phyloP scores from a whole-genome alignment of 148 eudicot species.

The Selenicereus undatus region DNA sequence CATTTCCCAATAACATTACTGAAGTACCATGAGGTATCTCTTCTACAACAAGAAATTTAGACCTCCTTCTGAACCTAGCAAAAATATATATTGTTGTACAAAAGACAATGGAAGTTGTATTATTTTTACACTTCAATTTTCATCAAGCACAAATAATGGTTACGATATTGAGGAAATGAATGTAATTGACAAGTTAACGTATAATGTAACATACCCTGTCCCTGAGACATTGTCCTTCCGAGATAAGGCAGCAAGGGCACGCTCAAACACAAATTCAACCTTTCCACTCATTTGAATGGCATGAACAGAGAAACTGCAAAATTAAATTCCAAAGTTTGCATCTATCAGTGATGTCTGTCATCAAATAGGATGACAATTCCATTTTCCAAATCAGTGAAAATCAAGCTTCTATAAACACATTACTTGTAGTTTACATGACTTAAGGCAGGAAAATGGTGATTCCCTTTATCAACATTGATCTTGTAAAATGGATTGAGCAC shows the following conservation, averaged over 20 bases:
- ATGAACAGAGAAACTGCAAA: conserved; percentile 87
- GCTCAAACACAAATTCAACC: conserved; percentile 81
- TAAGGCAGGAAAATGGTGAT: conserved; percentile 63
- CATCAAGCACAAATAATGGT: not conserved
- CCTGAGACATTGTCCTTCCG: conserved; percentile 66
- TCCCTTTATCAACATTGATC: conserved; percentile 57
- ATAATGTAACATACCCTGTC: conserved; percentile 36
- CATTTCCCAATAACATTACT: too few species aligned
- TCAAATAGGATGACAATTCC: not conserved
- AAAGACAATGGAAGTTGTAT: not conserved
- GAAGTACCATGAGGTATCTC: not conserved
- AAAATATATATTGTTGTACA: not conserved
- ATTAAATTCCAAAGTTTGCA: conserved; percentile 13
- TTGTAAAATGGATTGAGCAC: conserved; percentile 76
- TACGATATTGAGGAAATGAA: not conserved
- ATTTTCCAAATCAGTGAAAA: conserved; percentile 3
- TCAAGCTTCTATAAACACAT: conserved; percentile 16
- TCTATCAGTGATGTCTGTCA: conserved; percentile 1
- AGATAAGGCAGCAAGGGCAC: conserved; percentile 69
- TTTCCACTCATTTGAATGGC: conserved; percentile 89
- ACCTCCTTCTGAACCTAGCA: not conserved
- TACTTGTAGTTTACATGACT: conserved; percentile 94
- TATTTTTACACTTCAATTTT: not conserved
- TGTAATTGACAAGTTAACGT: conserved; percentile 4
- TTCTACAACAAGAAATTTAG: not conserved